Base-by-base conservation (phyloP, 495 filamentous ascomycete species). In the Aspergillus panamensis region DNA sequence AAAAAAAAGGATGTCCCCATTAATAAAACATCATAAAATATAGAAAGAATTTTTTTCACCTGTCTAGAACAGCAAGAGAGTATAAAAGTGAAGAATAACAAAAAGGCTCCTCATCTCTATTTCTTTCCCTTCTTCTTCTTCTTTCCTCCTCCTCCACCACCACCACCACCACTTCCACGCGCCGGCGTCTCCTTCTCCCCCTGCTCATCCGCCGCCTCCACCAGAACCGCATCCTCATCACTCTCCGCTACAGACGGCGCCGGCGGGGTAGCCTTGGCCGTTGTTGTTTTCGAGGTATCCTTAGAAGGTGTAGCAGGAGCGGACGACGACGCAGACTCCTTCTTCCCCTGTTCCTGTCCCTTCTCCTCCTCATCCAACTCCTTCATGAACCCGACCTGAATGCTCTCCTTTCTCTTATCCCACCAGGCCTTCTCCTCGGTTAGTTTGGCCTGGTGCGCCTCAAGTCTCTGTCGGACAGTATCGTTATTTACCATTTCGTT, bases 41-140 rank as follows among this genome's bases (percentile, higher is more conserved):
- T 8, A 45, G 19, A 45, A 45, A 20, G 9, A 21, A 10, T 30
- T 30, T 30, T 30, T 30, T 50, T 14, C 20, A 29, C 47, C 20
- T n/a, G 32, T 21, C 31, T 19, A 33, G 9, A 13, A 39, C 42
- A 48, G 16, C 21, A 37, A 45, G 30, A 44, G 17, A 53, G 1
- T 47, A 59, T 42, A 19, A 3, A 37, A 35, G 9, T 20, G 17
- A 45, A 43, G 25, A 48, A 32, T 42, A 60, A 29, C 30, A 25
- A 33, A 50, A 25, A 2, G 25, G 2, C 25, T 5, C 25, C 25
- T 25, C 16, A 53, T 16, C 53, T 49, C 48, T 51, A 60, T 79
- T 92, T 89, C 82, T 91, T 91, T 49, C 82, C 83, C 76, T 87
- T 88, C 77, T 88, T 87, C 79, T 90, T 92, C 79, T 85, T 89